Evolutionary conservation across 306 rosid species (phyloP), one percentile per base, ranked within the genome.

Genomic region (Glycyrrhiza uralensis): DNA sequence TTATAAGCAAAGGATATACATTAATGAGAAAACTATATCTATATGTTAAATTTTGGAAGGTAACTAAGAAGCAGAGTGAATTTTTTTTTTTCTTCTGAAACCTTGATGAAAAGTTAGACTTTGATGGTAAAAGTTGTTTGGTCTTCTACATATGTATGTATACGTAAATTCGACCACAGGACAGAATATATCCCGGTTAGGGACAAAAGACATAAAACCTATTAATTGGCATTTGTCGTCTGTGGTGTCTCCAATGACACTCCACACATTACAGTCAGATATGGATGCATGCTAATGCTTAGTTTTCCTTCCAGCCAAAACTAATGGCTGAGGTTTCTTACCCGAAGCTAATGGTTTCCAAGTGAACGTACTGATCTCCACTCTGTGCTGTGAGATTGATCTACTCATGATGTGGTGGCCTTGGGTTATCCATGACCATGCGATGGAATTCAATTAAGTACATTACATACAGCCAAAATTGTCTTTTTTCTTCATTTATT

Each of bases 211-310:
- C 74, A 60, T 49, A 4, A 30, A 74, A 14, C 15, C 7, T 12
- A 79, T 76, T 75, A 73, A 81, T 66, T 68, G 75, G 49, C 2
- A 65, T 85, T 81, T 85, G 93, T 88, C 84, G 56, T 15, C 17
- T 32, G 45, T 47, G 72, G 17, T 86, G 79, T 71, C 64, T 49
- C 57, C 22, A 66, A 64, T 72, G 36, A 66, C 15, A 3, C 57
- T 38, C 17, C n/a, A 22, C 18, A 14, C 22, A n/a, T n/a, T 17
- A 17, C 22, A 77, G 57, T 66, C 64, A 29, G 10, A n/a, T n/a
- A n/a, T n/a, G n/a, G n/a, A n/a, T n/a, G n/a, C n/a, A n/a, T n/a
- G n/a, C n/a, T n/a, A n/a, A n/a, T n/a, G n/a, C n/a, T n/a, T 26
- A 11, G 6, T 24, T 39, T 44, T 52, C 22, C 65, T 22, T 46